Percentiles rank a stretch among this genome's conserved stretches.
Evolutionary conservation across 352 stramenopile genomes (phyloP).

Genomic region (Phytophthora tubulina): DNA sequence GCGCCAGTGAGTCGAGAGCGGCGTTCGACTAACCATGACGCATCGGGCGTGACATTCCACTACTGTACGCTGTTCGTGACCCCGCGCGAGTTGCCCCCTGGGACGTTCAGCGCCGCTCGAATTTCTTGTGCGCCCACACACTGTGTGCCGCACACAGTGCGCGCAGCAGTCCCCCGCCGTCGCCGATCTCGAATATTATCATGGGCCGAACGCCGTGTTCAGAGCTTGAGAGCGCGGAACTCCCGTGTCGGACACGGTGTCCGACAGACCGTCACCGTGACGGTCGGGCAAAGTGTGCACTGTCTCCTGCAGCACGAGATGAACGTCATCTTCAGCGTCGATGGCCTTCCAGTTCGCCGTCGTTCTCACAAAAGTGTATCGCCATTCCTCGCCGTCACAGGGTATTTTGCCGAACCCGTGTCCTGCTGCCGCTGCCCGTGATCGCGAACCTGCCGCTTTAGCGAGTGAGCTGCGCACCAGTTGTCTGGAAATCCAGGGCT

Average conservation of each 20-base stretch:
- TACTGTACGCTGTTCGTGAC: too few relatives aligned
- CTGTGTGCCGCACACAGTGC: background rate
- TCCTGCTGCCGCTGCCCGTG: background rate
- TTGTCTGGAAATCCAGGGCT: constrained; percentile 1
- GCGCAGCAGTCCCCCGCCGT: background rate
- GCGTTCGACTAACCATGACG: too few relatives aligned
- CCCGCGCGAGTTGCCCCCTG: background rate
- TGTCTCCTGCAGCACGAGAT: constrained; percentile 12
- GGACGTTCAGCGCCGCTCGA: background rate
- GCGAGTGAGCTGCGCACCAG: background rate
- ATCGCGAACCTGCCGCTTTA: background rate
- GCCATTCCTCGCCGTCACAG: background rate
- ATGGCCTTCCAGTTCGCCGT: background rate
- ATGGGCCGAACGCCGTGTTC: constrained; percentile 22
- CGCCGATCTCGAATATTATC: constrained; percentile 21
- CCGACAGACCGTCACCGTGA: background rate
- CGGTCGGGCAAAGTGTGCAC: constrained; percentile 4
- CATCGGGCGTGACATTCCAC: too few relatives aligned
- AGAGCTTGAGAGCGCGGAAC: constrained; percentile 8
- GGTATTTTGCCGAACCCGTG: background rate
- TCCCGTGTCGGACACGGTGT: constrained; percentile 2
- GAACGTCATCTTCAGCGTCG: background rate
- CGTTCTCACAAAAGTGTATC: background rate
- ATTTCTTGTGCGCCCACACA: constrained; percentile 1
- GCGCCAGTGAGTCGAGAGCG: too few relatives aligned